Evolutionary conservation across 176 grass and related monocot species (phyloP), one percentile per base, ranked within the genome.

Genomic region (Coix lacrymajobi): DNA sequence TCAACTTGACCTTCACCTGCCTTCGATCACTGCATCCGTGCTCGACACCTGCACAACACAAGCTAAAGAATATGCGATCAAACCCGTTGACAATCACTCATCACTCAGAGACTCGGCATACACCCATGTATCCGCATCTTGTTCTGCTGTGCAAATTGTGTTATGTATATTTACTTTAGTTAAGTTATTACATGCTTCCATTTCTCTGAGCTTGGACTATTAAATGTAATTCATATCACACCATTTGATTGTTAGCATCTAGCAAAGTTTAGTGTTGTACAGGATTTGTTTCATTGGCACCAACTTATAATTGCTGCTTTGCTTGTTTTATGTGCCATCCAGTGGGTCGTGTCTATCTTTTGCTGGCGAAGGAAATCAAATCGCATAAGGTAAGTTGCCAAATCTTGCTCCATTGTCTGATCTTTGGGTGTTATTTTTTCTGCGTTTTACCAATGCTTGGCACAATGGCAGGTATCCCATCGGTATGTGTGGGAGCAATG

Each of bases 331-430:
- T 83, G 66, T 66, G 69, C 84, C 15, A 64, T 86, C 15, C 82
- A 93, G 91, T 93, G 96, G 91, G 80, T 95, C 3, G 28, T 51
- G 24, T 95, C 89, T 39, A 62, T 85, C 38, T 82, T 98, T 66
- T 79, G 87, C 44, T 78, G 86, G 92, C 85, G 66, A 29, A 95
- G 68, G 79, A 96, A 89, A 84, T 81, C 89, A 71, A 51, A 73
- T 61, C 82, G 85, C 58, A 64, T 98, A 39, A 98, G 80, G 96
- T 95, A 64, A 86, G 84, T 90, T 40, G 13, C 33, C 39, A 56
- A 72, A 82, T 83, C 28, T 61, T 76, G 8, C 72, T 82, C 26
- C 4, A 45, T 56, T 3, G 34, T 11, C 38, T 85, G 20, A 61
- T 26, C 43, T 2, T 24, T 85, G 20, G 22, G 10, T 73, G 4